These are phyloP conservation scores for Eremomyces bilateralis DNA, from an alignment of 495 filamentous ascomycete species.

Conservation along the genomic window DNA sequence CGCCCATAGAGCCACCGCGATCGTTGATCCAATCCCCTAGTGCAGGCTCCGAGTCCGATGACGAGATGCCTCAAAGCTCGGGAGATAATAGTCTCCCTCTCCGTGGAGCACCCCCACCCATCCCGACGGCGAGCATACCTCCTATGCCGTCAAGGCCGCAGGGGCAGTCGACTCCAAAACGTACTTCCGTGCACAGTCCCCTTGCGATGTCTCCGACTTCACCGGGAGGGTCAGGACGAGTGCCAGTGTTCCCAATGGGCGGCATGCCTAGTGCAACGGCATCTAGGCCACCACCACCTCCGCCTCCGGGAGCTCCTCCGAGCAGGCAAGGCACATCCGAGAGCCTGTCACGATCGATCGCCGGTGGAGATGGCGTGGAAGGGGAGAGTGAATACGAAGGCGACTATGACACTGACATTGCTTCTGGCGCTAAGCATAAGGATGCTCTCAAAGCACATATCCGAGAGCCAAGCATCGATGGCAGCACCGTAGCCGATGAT, in stretches of 20 bases:
- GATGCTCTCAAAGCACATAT: constrained; percentile 75
- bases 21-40: constrained; percentile 37
- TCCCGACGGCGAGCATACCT: constrained; percentile 16
- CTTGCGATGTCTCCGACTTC: no score
- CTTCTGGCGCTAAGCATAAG: constrained; percentile 67
- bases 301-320: constrained; percentile 35
- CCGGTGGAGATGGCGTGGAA: constrained; percentile 45
- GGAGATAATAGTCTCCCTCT: constrained; percentile 1
- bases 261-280: no score
- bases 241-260: no score
- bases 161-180: no score
- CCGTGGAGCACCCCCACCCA: constrained; percentile 21
- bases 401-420: constrained; percentile 96
- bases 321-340: constrained; percentile 40
- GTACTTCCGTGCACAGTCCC: no score
- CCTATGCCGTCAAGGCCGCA: no score
- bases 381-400: constrained; percentile 91
- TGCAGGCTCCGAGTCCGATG: constrained; percentile 75
- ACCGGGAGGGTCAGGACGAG: no score
- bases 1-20: constrained; percentile 28
- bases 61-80: constrained; percentile 36
- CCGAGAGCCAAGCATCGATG: constrained; percentile 50
- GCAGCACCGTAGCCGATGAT: constrained; percentile 31
- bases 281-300: constrained; percentile 54
- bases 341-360: constrained; percentile 19